A percentile compares a stretch with the other conserved stretches of the same genome.
Conservation (phyloP, 2,329 filamentous ascomycete genomes). For the Aspergillus puulaauensis region DNA sequence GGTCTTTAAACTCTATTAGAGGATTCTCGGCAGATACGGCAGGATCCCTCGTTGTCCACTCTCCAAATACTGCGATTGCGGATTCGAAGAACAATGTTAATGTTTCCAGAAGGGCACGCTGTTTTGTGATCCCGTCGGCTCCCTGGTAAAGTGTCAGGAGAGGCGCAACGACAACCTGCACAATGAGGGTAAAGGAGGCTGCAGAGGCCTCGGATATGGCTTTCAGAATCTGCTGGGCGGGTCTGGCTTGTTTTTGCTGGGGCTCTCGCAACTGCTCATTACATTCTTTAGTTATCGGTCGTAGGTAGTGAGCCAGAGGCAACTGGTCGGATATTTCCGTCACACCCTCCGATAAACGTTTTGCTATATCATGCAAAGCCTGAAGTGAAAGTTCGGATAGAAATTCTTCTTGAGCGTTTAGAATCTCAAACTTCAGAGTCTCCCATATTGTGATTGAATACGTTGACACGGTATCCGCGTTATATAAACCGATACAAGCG, state of each 20-base stretch:
- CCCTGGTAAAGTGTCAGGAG: slow-evolving; percentile 62
- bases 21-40: slow-evolving; percentile 42
- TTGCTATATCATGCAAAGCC: slow-evolving; percentile 56
- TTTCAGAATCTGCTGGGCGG: slow-evolving; percentile 60
- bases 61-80: slow-evolving; percentile 57
- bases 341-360: slow-evolving; percentile 51
- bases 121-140: slow-evolving; percentile 61
- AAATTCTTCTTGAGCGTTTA: slow-evolving; percentile 67
- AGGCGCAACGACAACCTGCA: slow-evolving; percentile 57
- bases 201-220: slow-evolving; percentile 57
- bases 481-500: slow-evolving; percentile 61
- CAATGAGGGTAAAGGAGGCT: slow-evolving; percentile 54
- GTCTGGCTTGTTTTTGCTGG: slow-evolving; percentile 67
- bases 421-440: slow-evolving; percentile 66
- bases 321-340: slow-evolving; percentile 39
- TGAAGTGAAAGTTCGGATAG: slow-evolving; percentile 60
- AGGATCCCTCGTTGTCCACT: slow-evolving; percentile 50
- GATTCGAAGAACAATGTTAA: slow-evolving; percentile 59
- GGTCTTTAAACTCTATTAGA: slow-evolving; percentile 50
- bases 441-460: slow-evolving; percentile 69
- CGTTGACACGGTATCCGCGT: slow-evolving; percentile 57
- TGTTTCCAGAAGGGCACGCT: slow-evolving; percentile 62
- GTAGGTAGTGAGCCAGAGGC: slow-evolving; percentile 55
- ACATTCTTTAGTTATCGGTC: slow-evolving; percentile 65
- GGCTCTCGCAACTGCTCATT: slow-evolving; percentile 68